Evolutionary conservation across 2,329 filamentous ascomycete species (phyloP).

Genomic region (Orbilia javanica): DNA sequence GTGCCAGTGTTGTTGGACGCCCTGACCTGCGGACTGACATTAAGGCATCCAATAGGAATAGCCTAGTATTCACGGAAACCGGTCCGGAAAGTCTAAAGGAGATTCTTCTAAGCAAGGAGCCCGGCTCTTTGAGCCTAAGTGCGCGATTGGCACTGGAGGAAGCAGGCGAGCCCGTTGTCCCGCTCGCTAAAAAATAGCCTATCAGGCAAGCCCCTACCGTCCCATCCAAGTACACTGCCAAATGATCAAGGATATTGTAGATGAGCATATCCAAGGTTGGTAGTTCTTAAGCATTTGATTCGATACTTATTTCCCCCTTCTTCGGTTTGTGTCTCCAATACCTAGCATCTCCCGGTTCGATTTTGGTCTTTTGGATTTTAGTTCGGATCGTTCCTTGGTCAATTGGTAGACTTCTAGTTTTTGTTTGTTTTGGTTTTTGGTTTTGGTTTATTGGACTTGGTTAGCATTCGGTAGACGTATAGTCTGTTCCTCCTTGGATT

Average conservation of each 20-base stretch:
- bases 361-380: constrained; percentile 18
- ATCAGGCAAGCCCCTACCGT: background rate
- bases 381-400: background rate
- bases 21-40: constrained; percentile 23
- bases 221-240: background rate
- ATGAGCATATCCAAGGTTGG: background rate
- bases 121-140: constrained; percentile 45
- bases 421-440: background rate
- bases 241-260: background rate
- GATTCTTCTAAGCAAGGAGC: constrained; percentile 38
- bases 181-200: constrained; percentile 33
- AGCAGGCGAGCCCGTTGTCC: background rate
- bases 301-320: background rate
- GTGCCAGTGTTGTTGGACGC: constrained; percentile 51
- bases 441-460: constrained; percentile 23
- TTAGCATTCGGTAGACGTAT: constrained; percentile 46
- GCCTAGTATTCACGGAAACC: constrained; percentile 39
- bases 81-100: constrained; percentile 47
- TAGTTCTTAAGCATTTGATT: background rate
- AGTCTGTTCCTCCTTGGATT: constrained; percentile 12
- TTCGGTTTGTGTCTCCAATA: constrained; percentile 14
- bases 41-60: constrained; percentile 39
- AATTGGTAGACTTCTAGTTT: background rate
- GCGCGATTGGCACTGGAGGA: constrained; percentile 47
- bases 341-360: constrained; percentile 31